Evolutionary conservation across 805 yeast genomes (phyloP).

Genomic region (Saturnispora quitensis): DNA sequence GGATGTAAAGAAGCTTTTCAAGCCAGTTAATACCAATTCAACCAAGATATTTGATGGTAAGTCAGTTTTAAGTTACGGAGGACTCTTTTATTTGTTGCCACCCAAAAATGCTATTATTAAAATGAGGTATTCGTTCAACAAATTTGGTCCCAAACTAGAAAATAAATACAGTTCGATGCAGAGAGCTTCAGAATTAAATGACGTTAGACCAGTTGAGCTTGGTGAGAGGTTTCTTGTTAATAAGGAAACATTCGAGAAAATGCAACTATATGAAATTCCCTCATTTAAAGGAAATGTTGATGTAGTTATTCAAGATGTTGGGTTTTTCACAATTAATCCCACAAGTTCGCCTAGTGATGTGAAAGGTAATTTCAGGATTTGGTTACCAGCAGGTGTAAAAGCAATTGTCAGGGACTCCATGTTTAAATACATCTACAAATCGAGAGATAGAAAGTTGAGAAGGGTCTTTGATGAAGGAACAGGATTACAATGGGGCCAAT

Average conservation of each 20-base stretch:
- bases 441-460: slow-evolving; percentile 10
- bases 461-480: slow-evolving; percentile 12
- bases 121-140: slow-evolving; percentile 24
- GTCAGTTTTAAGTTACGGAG: slow-evolving; percentile 40
- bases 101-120: slow-evolving; percentile 44
- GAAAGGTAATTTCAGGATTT: slow-evolving; percentile 35
- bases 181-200: slow-evolving; percentile 25
- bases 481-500: slow-evolving; percentile 18
- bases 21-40: background rate
- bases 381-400: slow-evolving; percentile 47
- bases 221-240: slow-evolving; percentile 16
- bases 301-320: slow-evolving; percentile 54
- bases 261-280: slow-evolving; percentile 47
- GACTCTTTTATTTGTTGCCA: slow-evolving; percentile 47
- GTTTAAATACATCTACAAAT: slow-evolving; percentile 21
- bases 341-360: slow-evolving; percentile 33
- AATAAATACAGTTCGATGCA: slow-evolving; percentile 27
- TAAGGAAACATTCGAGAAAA: slow-evolving; percentile 22
- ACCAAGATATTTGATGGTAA: slow-evolving; percentile 19
- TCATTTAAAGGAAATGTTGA: slow-evolving; percentile 66
- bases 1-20: background rate
- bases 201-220: slow-evolving; percentile 22
- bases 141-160: slow-evolving; percentile 34
- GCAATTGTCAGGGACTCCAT: slow-evolving; percentile 38
- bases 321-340: slow-evolving; percentile 51